Percentiles rank a stretch among this genome's conserved stretches.
These are phyloP conservation scores for Colletotrichum plurivorum DNA, from an alignment of 2,329 filamentous ascomycete genomes.

Conservation along the genomic window DNA sequence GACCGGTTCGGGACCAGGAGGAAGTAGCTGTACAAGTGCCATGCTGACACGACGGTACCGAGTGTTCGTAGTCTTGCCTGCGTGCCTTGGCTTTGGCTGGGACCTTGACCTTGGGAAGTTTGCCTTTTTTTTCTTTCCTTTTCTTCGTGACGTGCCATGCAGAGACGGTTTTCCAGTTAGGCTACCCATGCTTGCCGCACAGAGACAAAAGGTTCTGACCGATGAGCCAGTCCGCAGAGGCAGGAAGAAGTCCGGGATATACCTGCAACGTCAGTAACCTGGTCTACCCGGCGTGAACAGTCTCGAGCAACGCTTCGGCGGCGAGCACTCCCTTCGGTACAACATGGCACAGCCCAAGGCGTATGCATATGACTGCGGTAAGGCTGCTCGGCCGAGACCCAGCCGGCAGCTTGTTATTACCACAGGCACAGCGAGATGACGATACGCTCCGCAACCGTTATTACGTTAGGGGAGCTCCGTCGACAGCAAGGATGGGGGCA, in stretches of 20 bases:
- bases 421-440: constrained; percentile 27
- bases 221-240: constrained; percentile 21
- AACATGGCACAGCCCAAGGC: constrained; percentile 13
- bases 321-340: constrained; percentile 24
- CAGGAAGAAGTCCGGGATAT: constrained; percentile 22
- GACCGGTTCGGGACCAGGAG: constrained; percentile 29
- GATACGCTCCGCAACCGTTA: constrained; percentile 33
- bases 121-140: constrained; percentile 24
- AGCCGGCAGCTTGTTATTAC: constrained; percentile 16
- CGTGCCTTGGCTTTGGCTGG: constrained; percentile 31
- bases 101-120: constrained; percentile 32
- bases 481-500: constrained; percentile 26
- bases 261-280: constrained; percentile 18
- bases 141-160: constrained; percentile 25
- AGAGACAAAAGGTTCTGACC: constrained; percentile 25
- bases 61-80: constrained; percentile 13
- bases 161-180: constrained; percentile 25
- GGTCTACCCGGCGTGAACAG: constrained; percentile 16
- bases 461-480: constrained; percentile 30
- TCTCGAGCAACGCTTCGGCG: not conserved
- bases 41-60: constrained; percentile 28
- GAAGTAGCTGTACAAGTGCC: constrained; percentile 37
- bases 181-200: constrained; percentile 34
- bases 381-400: constrained; percentile 36
- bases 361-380: constrained; percentile 3